Conservation (phyloP, 306 rosid genomes). For the Luffa acutangula region DNA sequence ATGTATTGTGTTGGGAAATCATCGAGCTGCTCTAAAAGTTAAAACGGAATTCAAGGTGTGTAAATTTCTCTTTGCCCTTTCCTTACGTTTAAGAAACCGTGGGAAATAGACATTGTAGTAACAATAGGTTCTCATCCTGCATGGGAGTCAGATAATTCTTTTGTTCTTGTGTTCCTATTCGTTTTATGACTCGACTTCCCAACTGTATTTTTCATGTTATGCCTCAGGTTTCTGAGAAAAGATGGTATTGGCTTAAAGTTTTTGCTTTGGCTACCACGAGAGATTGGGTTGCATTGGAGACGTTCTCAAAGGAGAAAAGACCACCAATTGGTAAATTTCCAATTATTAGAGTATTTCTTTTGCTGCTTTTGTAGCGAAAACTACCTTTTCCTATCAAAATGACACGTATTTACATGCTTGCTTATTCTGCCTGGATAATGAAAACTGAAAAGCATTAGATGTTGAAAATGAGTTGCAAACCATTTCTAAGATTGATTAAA, state of each 20-base stretch:
- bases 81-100: background rate
- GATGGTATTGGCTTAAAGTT: constrained; percentile 98
- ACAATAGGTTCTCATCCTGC: background rate
- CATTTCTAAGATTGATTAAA: background rate
- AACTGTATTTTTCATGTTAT: constrained; percentile 9
- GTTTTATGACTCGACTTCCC: background rate
- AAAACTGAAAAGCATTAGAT: background rate
- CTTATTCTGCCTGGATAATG: background rate
- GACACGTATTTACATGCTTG: background rate
- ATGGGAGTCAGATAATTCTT: background rate
- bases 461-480: background rate
- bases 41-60: constrained; percentile 92
- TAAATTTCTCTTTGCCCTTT: constrained; percentile 10
- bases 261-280: constrained; percentile 93
- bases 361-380: background rate
- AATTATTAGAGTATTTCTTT: background rate
- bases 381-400: background rate
- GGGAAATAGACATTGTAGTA: constrained; percentile 1
- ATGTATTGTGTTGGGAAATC: constrained; percentile 94
- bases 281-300: constrained; percentile 88
- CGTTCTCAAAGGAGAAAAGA: constrained; percentile 84
- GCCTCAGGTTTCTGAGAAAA: constrained; percentile 90
- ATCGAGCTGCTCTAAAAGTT: constrained; percentile 83
- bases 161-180: background rate
- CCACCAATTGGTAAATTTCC: constrained; percentile 70